Base-by-base conservation (phyloP, 345 rosid genomes). In the Bretschneidera sinensis region DNA sequence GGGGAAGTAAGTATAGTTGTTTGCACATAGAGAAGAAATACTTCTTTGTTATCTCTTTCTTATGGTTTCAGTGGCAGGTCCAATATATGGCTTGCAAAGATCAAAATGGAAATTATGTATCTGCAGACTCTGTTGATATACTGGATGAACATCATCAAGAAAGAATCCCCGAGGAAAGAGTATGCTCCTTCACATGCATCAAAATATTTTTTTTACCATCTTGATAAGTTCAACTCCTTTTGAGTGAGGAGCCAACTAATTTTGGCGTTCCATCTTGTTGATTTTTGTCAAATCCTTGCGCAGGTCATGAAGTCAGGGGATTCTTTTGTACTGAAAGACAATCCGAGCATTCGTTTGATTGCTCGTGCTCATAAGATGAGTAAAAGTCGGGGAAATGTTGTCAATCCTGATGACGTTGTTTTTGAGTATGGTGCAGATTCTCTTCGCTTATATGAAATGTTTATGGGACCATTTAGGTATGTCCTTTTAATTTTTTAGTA, bases 381-480 rank as follows among this genome's bases (percentile, higher is more conserved):
- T 74, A 92, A 89, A 83, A 89, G 98, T 72, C 82, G 94, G 79
- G 98, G 97, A 66, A 92, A 92, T 71, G 98, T 92, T 15, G 85
- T 92, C 63, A 92, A 89, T 72, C 97, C 98, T 31, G 97, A 85
- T 71, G 97, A 87, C 63, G 86, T 89, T 66, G 85, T 89, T 60
- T 73, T 61, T n/a, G 91, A 82, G 76, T 87, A 81, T 62, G 98
- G 98, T 68, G 97, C 97, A 39, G 98, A 92, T 81, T 89, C 97
- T 74, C 89, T 92, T 68, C 82, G 98, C 18, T 69, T 92, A 43
- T 92, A 92, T 57, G 98, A 92, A 71, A 92, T 92, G 97, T 92
- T 92, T 82, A 89, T 92, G 97, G 98, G 98, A 71, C 98, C 97
- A 25, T 87, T 92, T 68, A 80, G 97, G 98, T 89, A 78, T 34